A percentile compares a stretch with the other conserved stretches of the same genome.
These are phyloP conservation scores for Tilletia horrida DNA, from an alignment of 1,284 basidiomycete species.

Conservation along the genomic window DNA sequence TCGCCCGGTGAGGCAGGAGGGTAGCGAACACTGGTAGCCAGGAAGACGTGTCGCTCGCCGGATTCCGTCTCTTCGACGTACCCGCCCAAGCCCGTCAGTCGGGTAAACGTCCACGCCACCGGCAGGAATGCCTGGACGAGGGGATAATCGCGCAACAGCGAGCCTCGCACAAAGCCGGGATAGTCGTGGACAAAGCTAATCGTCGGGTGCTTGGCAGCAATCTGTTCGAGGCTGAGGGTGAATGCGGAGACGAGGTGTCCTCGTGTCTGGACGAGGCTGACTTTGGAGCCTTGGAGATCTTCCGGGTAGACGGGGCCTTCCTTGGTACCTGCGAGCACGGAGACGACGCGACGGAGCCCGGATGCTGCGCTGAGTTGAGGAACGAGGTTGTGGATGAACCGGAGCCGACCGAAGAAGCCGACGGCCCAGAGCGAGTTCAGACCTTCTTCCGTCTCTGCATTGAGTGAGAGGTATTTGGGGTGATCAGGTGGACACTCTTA, in stretches of 20 bases:
- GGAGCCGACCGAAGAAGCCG: constrained; percentile 18
- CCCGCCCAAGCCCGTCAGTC: not conserved
- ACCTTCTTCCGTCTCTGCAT: too few relatives aligned
- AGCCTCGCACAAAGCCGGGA: constrained; percentile 16
- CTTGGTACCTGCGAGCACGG: constrained; percentile 20
- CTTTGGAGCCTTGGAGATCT: constrained; percentile 12
- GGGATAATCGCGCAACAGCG: constrained; percentile 8
- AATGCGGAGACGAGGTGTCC: constrained; percentile 17
- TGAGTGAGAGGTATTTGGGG: too few relatives aligned
- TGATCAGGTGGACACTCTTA: too few relatives aligned
- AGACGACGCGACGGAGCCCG: constrained; percentile 20
- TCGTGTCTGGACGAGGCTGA: not conserved
- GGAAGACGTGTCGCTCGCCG: constrained; percentile 19
- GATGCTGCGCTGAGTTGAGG: constrained; percentile 10
- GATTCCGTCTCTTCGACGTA: constrained; percentile 15
- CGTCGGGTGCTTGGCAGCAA: constrained; percentile 17
- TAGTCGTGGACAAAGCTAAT: constrained; percentile 21
- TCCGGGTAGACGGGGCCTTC: constrained; percentile 15
- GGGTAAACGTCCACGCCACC: not conserved
- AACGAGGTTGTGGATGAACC: constrained; percentile 18
- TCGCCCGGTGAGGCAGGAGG: constrained; percentile 2
- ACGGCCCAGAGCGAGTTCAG: constrained; percentile 11
- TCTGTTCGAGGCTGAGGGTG: constrained; percentile 17
- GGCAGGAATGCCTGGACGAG: constrained; percentile 4
- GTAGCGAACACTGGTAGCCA: constrained; percentile 16